Base-by-base conservation (phyloP, 345 rosid species). In the Melaleuca alternifolia region DNA sequence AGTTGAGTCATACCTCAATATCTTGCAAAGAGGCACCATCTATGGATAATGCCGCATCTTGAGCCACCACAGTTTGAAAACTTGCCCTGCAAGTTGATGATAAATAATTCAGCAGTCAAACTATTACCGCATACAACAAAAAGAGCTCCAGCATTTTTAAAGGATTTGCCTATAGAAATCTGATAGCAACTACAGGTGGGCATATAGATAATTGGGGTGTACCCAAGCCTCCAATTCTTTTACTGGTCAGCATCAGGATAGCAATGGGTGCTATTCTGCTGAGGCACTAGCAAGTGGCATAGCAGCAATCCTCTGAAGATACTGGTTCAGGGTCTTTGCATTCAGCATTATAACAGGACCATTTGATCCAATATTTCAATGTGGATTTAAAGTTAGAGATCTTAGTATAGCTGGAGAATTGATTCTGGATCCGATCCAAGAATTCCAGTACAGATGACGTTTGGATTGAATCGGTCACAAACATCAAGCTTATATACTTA, bases 21-120 rank as follows among this genome's bases (percentile, higher is more conserved):
- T 91, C 93, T 86, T 87, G 93, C 84, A 87, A 62, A 48, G 94
- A 88, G 91, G 92, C 87, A 86, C 92, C 96, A 91, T 92, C 93
- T 79, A 51, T 77, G 57, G 90, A 90, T 84, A 88, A 85, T 79
- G 86, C 85, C 87, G 89, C 85, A 84, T 89, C 93, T 87, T 91
- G 94, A 88, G 95, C 87, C 15, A 83, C 86, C 53, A 88, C 84
- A 90, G 83, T 91, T 65, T 91, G 94, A 77, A 83, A 53, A 62
- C 91, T 89, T 77, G 89, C 89, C 88, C 95, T 91, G 93, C 24
- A 86, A 85, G 77, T 41, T 21, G 51, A 57, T 37, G 84, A 79
- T 51, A 44, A 83, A 84, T 51, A 77, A 24, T 71, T 65, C 81
- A 71, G 81, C 81, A 71, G 14, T 71, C 23, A 71, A 37, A 33